Conservation (phyloP, 2,329 filamentous ascomycete species). For the Ampelomyces quisqualis region DNA sequence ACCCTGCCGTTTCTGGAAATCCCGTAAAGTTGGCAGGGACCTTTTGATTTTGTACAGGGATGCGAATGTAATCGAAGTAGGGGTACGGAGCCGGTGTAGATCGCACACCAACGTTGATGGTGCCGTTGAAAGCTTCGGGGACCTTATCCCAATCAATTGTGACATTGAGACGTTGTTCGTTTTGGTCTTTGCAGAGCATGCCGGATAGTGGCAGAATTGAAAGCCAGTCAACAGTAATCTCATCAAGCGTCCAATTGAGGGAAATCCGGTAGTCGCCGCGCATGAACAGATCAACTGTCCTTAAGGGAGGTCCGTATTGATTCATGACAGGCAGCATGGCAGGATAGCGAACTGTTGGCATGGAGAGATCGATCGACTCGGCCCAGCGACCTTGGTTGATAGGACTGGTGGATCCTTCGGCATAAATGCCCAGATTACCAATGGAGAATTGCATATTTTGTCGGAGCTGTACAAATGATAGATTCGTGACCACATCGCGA, state of each 20-base stretch:
- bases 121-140: constrained; percentile 11
- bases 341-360: constrained; percentile 53
- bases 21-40: constrained; percentile 15
- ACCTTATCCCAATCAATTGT: constrained; percentile 20
- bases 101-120: constrained; percentile 13
- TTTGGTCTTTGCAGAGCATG: constrained; percentile 6
- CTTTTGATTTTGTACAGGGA: constrained; percentile 14
- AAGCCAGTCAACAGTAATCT: constrained; percentile 17
- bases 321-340: constrained; percentile 14
- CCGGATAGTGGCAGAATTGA: constrained; percentile 16
- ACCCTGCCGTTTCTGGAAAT: constrained; percentile 18
- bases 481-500: constrained; percentile 61
- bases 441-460: constrained; percentile 21
- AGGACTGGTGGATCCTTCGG: constrained; percentile 16
- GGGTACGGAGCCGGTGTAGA: constrained; percentile 17
- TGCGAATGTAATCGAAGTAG: constrained; percentile 16
- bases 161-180: constrained; percentile 20
- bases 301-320: constrained; percentile 15
- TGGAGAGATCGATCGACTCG: constrained; percentile 54
- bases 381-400: constrained; percentile 48
- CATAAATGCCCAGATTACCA: constrained; percentile 21
- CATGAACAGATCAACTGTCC: constrained; percentile 19
- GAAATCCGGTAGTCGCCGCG: constrained; percentile 21
- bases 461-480: constrained; percentile 55
- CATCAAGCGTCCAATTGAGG: constrained; percentile 16